phyloP scores from a whole-genome alignment of 495 filamentous ascomycete genomes.

The Daldinia caldariorum region DNA sequence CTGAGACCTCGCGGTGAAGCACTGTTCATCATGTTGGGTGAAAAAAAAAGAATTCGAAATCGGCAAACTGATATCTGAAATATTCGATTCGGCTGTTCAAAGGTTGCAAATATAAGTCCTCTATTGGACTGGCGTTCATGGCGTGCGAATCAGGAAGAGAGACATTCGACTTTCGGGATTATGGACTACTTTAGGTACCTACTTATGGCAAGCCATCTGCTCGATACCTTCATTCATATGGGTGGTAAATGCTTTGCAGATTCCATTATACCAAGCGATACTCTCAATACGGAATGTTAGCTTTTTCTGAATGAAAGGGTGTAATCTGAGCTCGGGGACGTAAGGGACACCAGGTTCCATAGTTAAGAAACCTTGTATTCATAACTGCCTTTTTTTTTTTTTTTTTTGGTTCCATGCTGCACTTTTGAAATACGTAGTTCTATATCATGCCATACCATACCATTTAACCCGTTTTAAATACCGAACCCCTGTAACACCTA shows the following conservation, averaged over 20 bases:
- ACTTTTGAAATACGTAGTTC: neutral
- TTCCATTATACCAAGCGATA: neutral
- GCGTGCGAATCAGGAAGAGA: constrained; percentile 5
- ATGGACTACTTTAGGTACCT: too few relatives aligned
- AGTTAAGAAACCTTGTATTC: neutral
- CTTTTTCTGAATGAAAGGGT: neutral
- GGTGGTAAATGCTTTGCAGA: neutral
- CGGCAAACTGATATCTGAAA: neutral
- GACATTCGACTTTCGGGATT: neutral
- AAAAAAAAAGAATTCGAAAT: neutral
- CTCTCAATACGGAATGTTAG: neutral
- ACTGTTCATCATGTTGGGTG: neutral
- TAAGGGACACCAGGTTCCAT: neutral
- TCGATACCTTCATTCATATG: neutral
- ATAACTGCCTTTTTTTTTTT: neutral
- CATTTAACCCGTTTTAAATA: neutral
- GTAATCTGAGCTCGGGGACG: neutral
- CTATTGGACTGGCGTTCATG: constrained; percentile 5
- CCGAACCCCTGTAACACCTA: constrained; percentile 1
- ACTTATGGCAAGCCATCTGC: neutral
- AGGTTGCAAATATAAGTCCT: constrained; percentile 4
- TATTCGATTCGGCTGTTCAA: neutral
- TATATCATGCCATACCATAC: neutral
- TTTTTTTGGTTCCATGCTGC: neutral
- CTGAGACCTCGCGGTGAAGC: constrained; percentile 38